Evolutionary conservation across 257 asterid genomes (phyloP).

Genomic region (Cruciata laevipes): DNA sequence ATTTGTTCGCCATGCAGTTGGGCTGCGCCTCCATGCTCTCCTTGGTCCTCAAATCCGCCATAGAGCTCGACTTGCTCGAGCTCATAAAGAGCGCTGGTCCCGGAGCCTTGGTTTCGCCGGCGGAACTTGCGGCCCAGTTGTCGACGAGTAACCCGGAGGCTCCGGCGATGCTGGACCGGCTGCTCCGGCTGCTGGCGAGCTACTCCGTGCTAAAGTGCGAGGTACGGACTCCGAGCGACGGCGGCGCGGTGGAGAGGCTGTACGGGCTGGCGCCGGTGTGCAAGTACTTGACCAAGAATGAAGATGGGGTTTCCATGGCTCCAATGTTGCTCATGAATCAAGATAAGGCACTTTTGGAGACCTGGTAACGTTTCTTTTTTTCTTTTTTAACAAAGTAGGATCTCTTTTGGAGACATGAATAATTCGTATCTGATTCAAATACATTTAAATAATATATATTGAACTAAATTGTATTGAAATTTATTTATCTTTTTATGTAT

Average conservation of each 20-base stretch:
- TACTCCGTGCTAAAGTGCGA: slow-evolving; percentile 47
- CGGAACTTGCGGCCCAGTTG: slow-evolving; percentile 49
- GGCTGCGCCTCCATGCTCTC: slow-evolving; percentile 68
- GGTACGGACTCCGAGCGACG: slow-evolving; percentile 4
- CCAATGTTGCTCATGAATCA: slow-evolving; percentile 71
- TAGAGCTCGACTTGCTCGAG: slow-evolving; percentile 69
- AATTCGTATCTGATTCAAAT: too few relatives aligned
- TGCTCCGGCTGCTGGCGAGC: slow-evolving; percentile 58
- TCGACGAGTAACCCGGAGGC: slow-evolving; percentile 49
- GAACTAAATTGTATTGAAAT: too few relatives aligned
- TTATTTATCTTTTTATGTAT: too few relatives aligned
- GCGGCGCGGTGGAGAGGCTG: slow-evolving; percentile 37
- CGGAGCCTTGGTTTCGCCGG: slow-evolving; percentile 45
- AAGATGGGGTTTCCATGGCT: slow-evolving; percentile 67
- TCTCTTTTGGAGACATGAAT: too few relatives aligned
- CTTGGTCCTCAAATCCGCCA: slow-evolving; percentile 58
- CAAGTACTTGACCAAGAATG: slow-evolving; percentile 54
- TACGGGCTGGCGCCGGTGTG: slow-evolving; percentile 62
- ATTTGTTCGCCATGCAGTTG: slow-evolving; percentile 54
- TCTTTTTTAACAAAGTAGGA: too few relatives aligned
- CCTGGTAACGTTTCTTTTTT: slow-evolving; percentile 60
- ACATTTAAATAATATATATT: too few relatives aligned
- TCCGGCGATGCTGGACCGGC: slow-evolving; percentile 49
- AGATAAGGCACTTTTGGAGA: slow-evolving; percentile 77
- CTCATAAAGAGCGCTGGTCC: slow-evolving; percentile 59